Evolutionary conservation across 768 basidiomycete species (phyloP), one percentile per base, ranked within the genome.

Genomic region (Zangia roseola): DNA sequence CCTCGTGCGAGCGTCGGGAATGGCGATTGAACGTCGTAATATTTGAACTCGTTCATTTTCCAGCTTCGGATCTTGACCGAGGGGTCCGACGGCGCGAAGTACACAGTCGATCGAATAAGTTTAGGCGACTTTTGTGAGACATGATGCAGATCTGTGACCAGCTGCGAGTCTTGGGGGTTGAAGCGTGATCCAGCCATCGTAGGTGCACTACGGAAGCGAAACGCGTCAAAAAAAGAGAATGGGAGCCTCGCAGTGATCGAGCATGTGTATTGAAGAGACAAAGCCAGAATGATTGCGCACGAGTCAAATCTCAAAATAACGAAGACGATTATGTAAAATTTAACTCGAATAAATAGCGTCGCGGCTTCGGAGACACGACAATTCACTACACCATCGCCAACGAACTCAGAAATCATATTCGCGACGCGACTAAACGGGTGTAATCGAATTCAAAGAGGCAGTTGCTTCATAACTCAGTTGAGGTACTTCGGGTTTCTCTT

Each of bases 41-140:
- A 97, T 64, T 92, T 92, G 76, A 84, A 91, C 67, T 98, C 97
- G 68, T 91, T 89, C 92, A 98, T 93, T 74, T 93, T 95, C 95
- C 95, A 97, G 70, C 89, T 92, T 4, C 81, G 77, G 25, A 97
- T 71, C 4, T 65, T 60, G 57, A 84, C 74, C 2, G 65, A 55
- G 1, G 80, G 74, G 49, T 80, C 79, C 2, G 79, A 79, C 0
- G 87, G 83, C 0, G 79, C 83, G 1, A 65, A 36, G 60, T 88
- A 85, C 2, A 67, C 58, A 0, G 77, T 74, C 3, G 82, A 81
- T 40, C 75, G 78, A 46, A 91, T 77, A 42, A 92, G 81, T 62
- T 85, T 88, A 3, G 81, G 77, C 0, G 74, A 74, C 43, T 74
- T 77, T 33, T 74, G 71, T 6, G 85, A 78, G 14, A 90, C 60